Evolutionary conservation across 1,284 basidiomycete species (phyloP), one percentile per base, ranked within the genome.

Genomic region (Rhodotorula sp.): DNA sequence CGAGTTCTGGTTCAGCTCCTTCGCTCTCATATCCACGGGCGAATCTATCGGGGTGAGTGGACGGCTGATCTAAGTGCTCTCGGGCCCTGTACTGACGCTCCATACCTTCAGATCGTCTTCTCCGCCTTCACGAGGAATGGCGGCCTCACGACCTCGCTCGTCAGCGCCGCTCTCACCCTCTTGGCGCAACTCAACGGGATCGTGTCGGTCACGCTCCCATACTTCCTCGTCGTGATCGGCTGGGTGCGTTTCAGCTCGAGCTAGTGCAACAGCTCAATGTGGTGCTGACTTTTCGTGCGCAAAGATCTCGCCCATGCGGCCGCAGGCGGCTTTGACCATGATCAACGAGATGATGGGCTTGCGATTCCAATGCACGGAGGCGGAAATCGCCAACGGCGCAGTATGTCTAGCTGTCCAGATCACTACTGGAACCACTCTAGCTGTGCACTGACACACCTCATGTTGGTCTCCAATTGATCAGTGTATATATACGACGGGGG

Each of bases 321-420:
- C 75, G 34, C 80, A 81, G 20, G 80, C 80, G 8, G 72, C 78
- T 21, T 70, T 84, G 18, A 80, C 82, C 56, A 79, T 83, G 62
- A 84, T 84, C 80, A 84, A 85, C 77, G 83, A 84, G 70, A 77
- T 80, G 29, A 58, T 74, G 12, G 83, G 83, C 7, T 73, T 80
- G 5, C 43, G 63, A 16, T 83, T 85, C 76, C 52, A 80, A 48
- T 85, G 84, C 70, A 75, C 82, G 15, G 34, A 70, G 1, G 79
- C 77, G 10, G 77, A 82, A 31, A 70, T 84, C 5, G 51, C 64
- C 8, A 75, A 75, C 1, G 84, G 83, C 12, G 75, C 76, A 23
- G 34, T 34, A 34, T 34, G 34, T 34, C 34, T 34, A 6, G 34
- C 8, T 8, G 8, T 34, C 34, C 34, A 34, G 8, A 8, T 8